Evolutionary conservation across 768 basidiomycete species (phyloP).

Genomic region (Russula emetica): DNA sequence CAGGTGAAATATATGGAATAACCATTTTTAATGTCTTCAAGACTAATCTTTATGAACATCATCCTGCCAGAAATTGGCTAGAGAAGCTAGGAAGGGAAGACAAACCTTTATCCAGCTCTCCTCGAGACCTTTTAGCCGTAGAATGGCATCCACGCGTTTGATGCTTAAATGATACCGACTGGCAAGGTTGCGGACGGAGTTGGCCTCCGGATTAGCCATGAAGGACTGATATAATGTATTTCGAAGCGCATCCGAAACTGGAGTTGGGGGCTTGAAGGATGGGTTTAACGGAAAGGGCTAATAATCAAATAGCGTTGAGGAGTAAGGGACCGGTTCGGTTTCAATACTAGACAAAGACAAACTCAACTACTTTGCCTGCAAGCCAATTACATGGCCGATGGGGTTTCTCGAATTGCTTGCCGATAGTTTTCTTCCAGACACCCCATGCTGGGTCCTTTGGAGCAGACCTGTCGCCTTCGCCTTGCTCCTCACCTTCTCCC

Average conservation of each 20-base stretch:
- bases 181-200: slow-evolving; percentile 59
- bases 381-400: slow-evolving; percentile 56
- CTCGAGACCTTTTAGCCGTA: slow-evolving; percentile 79
- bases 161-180: slow-evolving; percentile 60
- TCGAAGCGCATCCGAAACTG: slow-evolving; percentile 60
- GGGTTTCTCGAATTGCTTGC: slow-evolving; percentile 23
- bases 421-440: slow-evolving; percentile 19
- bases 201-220: slow-evolving; percentile 51
- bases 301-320: slow-evolving; percentile 14
- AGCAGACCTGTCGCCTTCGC: slow-evolving; percentile 26
- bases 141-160: slow-evolving; percentile 77
- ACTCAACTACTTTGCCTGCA: slow-evolving; percentile 51
- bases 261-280: slow-evolving; percentile 75
- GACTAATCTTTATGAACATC: slow-evolving; percentile 84
- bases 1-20: slow-evolving; percentile 40
- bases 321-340: slow-evolving; percentile 13
- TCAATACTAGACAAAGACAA: slow-evolving; percentile 29
- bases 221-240: slow-evolving; percentile 56
- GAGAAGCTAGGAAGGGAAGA: slow-evolving; percentile 23
- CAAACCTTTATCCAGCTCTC: slow-evolving; percentile 66
- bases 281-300: slow-evolving; percentile 87
- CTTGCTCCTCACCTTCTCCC: slow-evolving; percentile 2
- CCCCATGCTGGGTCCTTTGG: slow-evolving; percentile 7
- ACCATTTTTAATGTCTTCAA: slow-evolving; percentile 78
- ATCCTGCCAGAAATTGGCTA: slow-evolving; percentile 34